Evolutionary conservation across 495 filamentous ascomycete species (phyloP).

Genomic region (Hamigera avellanea): DNA sequence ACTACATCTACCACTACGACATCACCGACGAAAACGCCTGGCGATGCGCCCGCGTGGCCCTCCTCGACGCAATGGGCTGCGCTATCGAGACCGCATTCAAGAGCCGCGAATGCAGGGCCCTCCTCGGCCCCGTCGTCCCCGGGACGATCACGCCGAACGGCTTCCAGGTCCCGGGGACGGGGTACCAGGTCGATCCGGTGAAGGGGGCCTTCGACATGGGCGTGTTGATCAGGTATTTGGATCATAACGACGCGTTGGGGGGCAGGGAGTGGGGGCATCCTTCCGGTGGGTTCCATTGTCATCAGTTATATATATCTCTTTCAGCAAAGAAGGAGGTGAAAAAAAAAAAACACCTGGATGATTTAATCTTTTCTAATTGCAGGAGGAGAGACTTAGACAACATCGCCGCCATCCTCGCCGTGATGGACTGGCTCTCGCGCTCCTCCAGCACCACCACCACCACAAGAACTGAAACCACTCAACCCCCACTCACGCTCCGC

Average conservation of each 20-base stretch:
- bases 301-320: not conserved
- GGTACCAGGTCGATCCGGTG: constrained; percentile 21
- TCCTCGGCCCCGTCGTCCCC: constrained; percentile 18
- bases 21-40: constrained; percentile 10
- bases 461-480: constrained; percentile 2
- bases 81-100: constrained; percentile 22
- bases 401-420: constrained; percentile 28
- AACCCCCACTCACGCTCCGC: constrained; percentile 17
- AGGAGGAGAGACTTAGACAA: constrained; percentile 22
- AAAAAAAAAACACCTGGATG: too few relatives aligned
- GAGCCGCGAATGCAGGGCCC: constrained; percentile 11
- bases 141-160: constrained; percentile 18
- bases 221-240: constrained; percentile 29
- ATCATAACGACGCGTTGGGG: constrained; percentile 33
- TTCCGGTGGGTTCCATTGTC: constrained; percentile 14
- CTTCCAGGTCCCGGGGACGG: constrained; percentile 34
- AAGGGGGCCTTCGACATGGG: constrained; percentile 36
- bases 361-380: too few relatives aligned
- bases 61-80: constrained; percentile 30
- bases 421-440: constrained; percentile 25
- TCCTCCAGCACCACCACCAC: constrained; percentile 5
- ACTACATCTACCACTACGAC: constrained; percentile 18
- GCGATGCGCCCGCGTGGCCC: constrained; percentile 15
- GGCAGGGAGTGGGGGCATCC: constrained; percentile 38
- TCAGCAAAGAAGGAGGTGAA: too few relatives aligned